Conservation (phyloP, 352 stramenopile species). For the Phytophthora fragariaefolia region DNA sequence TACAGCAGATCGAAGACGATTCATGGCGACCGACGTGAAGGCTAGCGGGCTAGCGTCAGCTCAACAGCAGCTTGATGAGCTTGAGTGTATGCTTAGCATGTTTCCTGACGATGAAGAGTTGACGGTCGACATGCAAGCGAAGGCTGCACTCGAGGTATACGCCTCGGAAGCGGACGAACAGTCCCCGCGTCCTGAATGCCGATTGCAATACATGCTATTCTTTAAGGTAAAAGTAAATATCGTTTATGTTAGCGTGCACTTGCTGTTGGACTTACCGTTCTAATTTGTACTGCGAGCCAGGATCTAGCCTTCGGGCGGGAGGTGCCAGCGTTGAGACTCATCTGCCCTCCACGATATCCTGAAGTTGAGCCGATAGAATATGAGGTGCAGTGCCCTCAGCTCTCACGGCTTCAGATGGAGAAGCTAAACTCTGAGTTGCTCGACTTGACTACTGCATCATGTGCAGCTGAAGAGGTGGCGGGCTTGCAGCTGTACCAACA, state of each 20-base stretch:
- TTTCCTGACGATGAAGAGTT: conserved; percentile 60
- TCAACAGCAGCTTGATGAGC: conserved; percentile 66
- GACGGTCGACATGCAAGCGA: conserved; percentile 35
- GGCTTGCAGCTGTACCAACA: conserved; percentile 70
- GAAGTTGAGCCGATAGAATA: conserved; percentile 37
- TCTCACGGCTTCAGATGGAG: conserved; percentile 49
- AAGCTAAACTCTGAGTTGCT: conserved; percentile 43
- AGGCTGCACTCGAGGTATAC: conserved; percentile 34
- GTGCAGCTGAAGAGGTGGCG: conserved; percentile 48
- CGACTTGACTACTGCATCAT: conserved; percentile 34
- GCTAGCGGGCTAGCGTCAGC: conserved; percentile 7
- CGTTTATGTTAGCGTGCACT: background rate
- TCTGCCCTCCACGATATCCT: conserved; percentile 55
- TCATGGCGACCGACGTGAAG: background rate
- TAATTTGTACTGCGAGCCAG: conserved; percentile 8
- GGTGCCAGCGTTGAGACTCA: conserved; percentile 56
- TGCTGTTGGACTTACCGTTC: conserved; percentile 1
- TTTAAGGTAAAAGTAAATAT: conserved; percentile 39
- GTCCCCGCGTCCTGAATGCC: conserved; percentile 10
- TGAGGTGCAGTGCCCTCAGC: conserved; percentile 57
- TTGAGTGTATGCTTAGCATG: conserved; percentile 84
- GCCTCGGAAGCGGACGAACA: conserved; percentile 2
- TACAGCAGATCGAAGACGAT: background rate
- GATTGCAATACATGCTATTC: conserved; percentile 53
- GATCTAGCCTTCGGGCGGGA: conserved; percentile 29